Evolutionary conservation across 2,329 filamentous ascomycete genomes (phyloP).

Genomic region (Fusarium longipes): DNA sequence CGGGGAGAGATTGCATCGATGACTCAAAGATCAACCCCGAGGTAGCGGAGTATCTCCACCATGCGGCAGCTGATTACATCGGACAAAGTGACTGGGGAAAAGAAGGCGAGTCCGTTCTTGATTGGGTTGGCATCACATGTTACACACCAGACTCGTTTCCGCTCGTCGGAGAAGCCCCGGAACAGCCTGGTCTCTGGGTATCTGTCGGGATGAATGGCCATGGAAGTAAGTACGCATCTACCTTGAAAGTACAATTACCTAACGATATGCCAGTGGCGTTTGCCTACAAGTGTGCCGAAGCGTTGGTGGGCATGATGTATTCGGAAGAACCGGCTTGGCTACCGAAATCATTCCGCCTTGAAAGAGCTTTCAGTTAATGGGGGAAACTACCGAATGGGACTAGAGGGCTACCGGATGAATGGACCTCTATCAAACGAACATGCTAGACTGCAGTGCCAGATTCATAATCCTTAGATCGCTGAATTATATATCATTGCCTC

Average conservation of each 20-base stretch:
- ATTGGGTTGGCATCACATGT: neutral
- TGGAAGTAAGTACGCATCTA: neutral
- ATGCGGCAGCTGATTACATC: neutral
- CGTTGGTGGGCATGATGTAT: neutral
- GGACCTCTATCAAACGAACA: too few relatives aligned
- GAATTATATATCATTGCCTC: too few relatives aligned
- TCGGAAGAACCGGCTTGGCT: neutral
- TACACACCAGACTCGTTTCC: neutral
- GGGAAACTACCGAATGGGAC: too few relatives aligned
- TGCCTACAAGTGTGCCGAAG: neutral
- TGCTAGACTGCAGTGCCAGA: too few relatives aligned
- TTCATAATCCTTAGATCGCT: too few relatives aligned
- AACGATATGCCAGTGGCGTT: neutral
- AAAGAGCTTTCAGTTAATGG: neutral
- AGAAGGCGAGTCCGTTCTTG: neutral
- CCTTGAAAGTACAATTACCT: neutral
- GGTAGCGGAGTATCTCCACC: neutral
- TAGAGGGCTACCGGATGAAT: too few relatives aligned
- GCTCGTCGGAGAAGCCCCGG: neutral
- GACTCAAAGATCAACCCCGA: neutral
- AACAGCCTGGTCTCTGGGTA: neutral
- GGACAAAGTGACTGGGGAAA: neutral
- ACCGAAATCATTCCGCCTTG: neutral
- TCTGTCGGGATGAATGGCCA: neutral
- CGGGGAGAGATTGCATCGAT: neutral